A percentile compares a stretch with the other conserved stretches of the same genome.
phyloP scores from a whole-genome alignment of 257 asterid species.

The Solanum phureja region DNA sequence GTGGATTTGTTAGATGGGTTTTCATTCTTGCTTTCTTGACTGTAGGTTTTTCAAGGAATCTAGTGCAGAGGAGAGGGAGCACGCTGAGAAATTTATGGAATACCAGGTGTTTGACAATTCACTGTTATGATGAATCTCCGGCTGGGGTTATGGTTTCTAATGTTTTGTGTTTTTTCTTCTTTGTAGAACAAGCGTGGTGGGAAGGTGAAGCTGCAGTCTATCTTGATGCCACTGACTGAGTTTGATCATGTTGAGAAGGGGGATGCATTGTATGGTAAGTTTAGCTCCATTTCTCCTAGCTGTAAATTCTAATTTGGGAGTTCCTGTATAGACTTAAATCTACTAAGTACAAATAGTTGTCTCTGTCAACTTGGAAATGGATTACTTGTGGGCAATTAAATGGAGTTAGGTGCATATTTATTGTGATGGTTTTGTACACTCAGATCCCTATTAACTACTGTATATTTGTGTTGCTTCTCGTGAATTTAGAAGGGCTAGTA shows the following conservation, averaged over 20 bases:
- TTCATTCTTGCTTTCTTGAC: not conserved
- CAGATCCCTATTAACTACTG: not conserved
- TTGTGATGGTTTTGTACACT: not conserved
- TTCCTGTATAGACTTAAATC: not conserved
- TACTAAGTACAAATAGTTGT: not conserved
- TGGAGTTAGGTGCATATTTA: not conserved
- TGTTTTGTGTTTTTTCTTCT: not conserved
- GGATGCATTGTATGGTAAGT: slow-evolving; percentile 67
- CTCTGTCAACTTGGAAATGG: slow-evolving; percentile 20
- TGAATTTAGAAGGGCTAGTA: not conserved
- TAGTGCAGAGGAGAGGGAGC: slow-evolving; percentile 66
- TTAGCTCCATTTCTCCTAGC: not conserved
- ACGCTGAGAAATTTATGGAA: slow-evolving; percentile 71
- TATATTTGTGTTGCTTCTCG: not conserved
- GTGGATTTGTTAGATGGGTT: not conserved
- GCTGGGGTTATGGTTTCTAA: not conserved
- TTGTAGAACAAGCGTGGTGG: slow-evolving; percentile 65
- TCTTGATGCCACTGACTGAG: slow-evolving; percentile 63
- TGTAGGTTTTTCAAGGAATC: slow-evolving; percentile 73
- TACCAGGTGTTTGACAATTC: slow-evolving; percentile 47
- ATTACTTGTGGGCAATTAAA: not conserved
- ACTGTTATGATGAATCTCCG: not conserved
- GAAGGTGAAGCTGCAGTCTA: slow-evolving; percentile 59
- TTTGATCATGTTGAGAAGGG: slow-evolving; percentile 74
- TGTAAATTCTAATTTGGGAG: not conserved